Evolutionary conservation across 2,329 filamentous ascomycete species (phyloP).

Genomic region (Clathrospora elynae): DNA sequence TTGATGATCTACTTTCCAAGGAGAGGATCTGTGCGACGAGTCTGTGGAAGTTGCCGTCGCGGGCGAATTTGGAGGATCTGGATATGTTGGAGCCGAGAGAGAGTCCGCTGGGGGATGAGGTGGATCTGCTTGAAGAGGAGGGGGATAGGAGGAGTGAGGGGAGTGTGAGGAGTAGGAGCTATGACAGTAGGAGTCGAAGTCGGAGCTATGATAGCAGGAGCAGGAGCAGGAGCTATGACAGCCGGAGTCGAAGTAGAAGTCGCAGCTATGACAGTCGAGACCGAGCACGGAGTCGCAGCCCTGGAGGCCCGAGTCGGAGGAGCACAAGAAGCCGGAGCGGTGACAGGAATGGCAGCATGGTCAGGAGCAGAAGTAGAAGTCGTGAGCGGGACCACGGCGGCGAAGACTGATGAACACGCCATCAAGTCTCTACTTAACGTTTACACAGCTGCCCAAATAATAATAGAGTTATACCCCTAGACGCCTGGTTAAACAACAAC

Average conservation of each 20-base stretch:
- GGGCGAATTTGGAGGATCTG: constrained; percentile 84
- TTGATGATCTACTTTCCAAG: constrained; percentile 88
- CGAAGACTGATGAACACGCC: too few relatives aligned
- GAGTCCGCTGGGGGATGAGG: constrained; percentile 76
- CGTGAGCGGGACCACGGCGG: too few relatives aligned
- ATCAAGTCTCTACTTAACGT: too few relatives aligned
- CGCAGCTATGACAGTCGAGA: too few relatives aligned
- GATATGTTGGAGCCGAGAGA: constrained; percentile 84
- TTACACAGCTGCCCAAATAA: too few relatives aligned
- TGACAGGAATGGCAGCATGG: too few relatives aligned
- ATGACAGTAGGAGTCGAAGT: constrained; percentile 17
- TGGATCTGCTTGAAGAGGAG: constrained; percentile 62
- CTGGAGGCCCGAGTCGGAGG: constrained; percentile 1
- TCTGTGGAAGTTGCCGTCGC: constrained; percentile 85
- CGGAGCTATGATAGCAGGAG: constrained; percentile 19
- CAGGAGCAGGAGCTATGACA: constrained; percentile 17
- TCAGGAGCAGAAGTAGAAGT: too few relatives aligned
- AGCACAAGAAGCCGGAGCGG: constrained; percentile 1
- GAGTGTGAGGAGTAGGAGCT: constrained; percentile 19
- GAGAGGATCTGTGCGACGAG: constrained; percentile 90
- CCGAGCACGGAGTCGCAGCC: constrained; percentile 10
- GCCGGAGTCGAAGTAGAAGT: constrained; percentile 10
- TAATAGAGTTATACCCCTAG: too few relatives aligned
- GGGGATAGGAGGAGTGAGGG: constrained; percentile 18
- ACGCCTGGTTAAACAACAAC: too few relatives aligned